Percentiles rank a stretch among this genome's conserved stretches.
Evolutionary conservation across 2,329 filamentous ascomycete genomes (phyloP).

Genomic region (Pyrenophora tritici-repentis): DNA sequence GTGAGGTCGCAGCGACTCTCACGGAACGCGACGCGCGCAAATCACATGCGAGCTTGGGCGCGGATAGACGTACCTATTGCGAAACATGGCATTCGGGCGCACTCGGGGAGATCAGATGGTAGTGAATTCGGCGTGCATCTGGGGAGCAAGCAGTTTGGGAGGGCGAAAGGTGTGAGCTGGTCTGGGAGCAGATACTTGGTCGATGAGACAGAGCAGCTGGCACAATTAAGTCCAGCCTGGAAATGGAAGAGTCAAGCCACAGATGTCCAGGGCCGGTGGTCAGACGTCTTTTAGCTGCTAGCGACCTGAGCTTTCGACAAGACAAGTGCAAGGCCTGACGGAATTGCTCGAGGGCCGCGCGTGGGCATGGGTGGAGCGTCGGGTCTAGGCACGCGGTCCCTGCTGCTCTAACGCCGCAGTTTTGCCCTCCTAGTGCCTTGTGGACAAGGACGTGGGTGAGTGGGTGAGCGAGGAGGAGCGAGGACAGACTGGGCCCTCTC

Average conservation of each 20-base stretch:
- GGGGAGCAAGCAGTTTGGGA: background rate
- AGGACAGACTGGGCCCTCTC: no score
- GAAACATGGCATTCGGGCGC: constrained; percentile 46
- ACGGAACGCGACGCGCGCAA: constrained; percentile 36
- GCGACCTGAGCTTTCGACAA: constrained; percentile 25
- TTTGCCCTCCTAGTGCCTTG: constrained; percentile 10
- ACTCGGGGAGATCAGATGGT: constrained; percentile 7
- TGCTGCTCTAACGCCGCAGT: constrained; percentile 26
- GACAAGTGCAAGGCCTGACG: constrained; percentile 24
- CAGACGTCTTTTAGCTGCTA: constrained; percentile 43
- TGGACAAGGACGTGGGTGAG: constrained; percentile 9
- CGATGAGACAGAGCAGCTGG: constrained; percentile 45
- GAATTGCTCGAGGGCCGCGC: constrained; percentile 30
- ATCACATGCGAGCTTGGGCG: constrained; percentile 20
- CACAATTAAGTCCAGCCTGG: constrained; percentile 31
- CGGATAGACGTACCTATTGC: constrained; percentile 50
- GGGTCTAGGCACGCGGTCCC: constrained; percentile 30
- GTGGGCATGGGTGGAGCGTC: constrained; percentile 32
- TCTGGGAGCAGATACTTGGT: constrained; percentile 21
- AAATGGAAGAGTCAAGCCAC: constrained; percentile 37
- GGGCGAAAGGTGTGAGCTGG: background rate
- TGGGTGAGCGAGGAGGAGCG: background rate
- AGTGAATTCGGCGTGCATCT: constrained; percentile 6
- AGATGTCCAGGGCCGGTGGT: constrained; percentile 33
- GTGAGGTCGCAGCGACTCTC: background rate